phyloP scores from a whole-genome alignment of 2,329 filamentous ascomycete species.

The Trichoderma gracile region DNA sequence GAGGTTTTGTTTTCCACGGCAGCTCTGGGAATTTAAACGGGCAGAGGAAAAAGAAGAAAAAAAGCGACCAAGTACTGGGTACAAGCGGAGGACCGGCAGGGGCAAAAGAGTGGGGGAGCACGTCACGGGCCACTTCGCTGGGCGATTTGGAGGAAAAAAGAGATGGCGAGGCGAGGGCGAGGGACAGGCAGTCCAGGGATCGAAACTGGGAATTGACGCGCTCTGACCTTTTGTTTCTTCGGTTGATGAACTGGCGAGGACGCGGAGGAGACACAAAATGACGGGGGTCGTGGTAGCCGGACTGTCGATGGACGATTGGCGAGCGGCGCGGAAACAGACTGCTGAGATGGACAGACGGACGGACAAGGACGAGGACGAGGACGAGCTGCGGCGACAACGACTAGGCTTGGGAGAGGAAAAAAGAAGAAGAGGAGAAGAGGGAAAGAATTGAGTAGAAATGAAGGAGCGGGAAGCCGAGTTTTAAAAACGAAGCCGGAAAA shows the following conservation, averaged over 20 bases:
- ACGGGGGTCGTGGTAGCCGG: slow-evolving; percentile 13
- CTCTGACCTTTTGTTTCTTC: slow-evolving; percentile 23
- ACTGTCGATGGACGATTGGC: slow-evolving; percentile 22
- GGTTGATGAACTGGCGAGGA: background rate
- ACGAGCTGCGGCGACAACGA: slow-evolving; percentile 21
- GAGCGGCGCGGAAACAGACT: background rate
- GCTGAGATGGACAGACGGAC: slow-evolving; percentile 1
- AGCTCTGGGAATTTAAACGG: slow-evolving; percentile 18
- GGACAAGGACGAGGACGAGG: slow-evolving; percentile 18
- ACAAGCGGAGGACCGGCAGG: slow-evolving; percentile 3
- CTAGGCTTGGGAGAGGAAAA: slow-evolving; percentile 5
- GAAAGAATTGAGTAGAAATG: background rate
- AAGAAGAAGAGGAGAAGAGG: slow-evolving; percentile 15
- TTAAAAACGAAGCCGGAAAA: slow-evolving; percentile 1
- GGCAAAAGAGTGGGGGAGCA: slow-evolving; percentile 29
- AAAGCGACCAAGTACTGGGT: no score
- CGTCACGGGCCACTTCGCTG: slow-evolving; percentile 30
- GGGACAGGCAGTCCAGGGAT: background rate
- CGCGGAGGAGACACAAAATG: background rate
- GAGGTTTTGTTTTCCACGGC: slow-evolving; percentile 33
- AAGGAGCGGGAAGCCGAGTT: slow-evolving; percentile 2
- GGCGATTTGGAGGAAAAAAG: background rate
- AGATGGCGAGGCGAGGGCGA: slow-evolving; percentile 16
- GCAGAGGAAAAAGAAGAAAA: no score
- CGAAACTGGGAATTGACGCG: slow-evolving; percentile 11